phyloP scores from a whole-genome alignment of 2,329 filamentous ascomycete genomes.

The Botrytis pseudocinerea region DNA sequence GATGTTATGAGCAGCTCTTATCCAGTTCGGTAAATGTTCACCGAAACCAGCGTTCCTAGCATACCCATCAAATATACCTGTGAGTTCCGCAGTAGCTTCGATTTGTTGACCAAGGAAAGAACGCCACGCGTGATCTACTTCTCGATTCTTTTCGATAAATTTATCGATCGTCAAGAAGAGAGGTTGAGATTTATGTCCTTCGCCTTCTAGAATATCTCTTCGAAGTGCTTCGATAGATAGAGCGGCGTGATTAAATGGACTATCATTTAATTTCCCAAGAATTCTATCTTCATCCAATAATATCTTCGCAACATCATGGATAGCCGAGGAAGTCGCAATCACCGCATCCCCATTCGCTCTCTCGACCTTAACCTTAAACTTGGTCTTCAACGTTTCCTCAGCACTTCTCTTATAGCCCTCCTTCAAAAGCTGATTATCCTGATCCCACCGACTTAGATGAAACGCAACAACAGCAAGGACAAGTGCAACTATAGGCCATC shows the following conservation, averaged over 20 bases:
- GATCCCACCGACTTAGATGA: background rate
- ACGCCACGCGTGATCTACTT: constrained; percentile 11
- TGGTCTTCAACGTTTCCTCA: background rate
- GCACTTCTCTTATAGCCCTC: background rate
- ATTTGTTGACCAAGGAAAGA: constrained; percentile 3
- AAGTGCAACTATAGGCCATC: background rate
- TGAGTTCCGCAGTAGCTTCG: background rate
- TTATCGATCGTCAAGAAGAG: background rate
- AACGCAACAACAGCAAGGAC: background rate
- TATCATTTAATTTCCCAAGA: background rate
- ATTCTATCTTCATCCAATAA: background rate
- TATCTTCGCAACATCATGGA: background rate
- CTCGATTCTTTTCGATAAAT: background rate
- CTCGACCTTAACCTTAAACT: background rate
- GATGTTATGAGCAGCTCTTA: background rate
- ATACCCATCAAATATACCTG: background rate
- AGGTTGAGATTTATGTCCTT: background rate
- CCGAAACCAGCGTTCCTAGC: background rate
- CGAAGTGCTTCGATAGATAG: background rate
- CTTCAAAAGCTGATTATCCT: background rate
- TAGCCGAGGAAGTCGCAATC: background rate
- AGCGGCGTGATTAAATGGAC: background rate
- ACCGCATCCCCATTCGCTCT: background rate
- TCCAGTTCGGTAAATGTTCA: background rate
- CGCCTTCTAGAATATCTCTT: background rate